Percentiles rank a stretch among this genome's conserved stretches.
Conservation (phyloP, 805 yeast genomes). For the Candida ovalis region DNA sequence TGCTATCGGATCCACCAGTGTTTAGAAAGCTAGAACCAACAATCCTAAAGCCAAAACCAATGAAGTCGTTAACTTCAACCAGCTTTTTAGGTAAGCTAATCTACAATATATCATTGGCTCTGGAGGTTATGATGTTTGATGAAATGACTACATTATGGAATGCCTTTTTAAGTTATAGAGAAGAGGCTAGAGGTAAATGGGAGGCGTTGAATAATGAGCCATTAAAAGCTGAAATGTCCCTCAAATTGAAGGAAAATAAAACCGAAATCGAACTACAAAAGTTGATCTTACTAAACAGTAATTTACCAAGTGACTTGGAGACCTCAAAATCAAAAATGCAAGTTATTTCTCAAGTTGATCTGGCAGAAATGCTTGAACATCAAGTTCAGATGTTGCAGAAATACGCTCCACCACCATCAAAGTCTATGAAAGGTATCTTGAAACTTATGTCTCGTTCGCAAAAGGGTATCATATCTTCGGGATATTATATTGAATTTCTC, state of each 20-base stretch:
- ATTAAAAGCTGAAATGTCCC: background rate
- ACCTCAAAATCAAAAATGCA: constrained; percentile 18
- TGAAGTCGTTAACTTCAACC: constrained; percentile 30
- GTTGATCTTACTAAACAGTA: constrained; percentile 11
- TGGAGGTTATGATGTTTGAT: constrained; percentile 44
- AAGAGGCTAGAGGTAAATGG: constrained; percentile 20
- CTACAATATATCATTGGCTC: constrained; percentile 35
- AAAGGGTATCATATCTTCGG: constrained; percentile 38
- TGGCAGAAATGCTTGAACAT: constrained; percentile 45
- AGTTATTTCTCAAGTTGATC: constrained; percentile 48
- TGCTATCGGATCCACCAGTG: constrained; percentile 30
- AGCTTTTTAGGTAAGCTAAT: constrained; percentile 48
- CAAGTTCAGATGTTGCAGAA: constrained; percentile 52
- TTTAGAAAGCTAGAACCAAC: constrained; percentile 6
- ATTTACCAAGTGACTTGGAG: background rate
- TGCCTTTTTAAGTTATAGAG: constrained; percentile 36
- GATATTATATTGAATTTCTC: constrained; percentile 57
- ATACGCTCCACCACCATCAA: constrained; percentile 48
- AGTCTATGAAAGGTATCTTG: constrained; percentile 39
- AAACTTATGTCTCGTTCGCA: constrained; percentile 45
- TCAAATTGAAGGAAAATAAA: constrained; percentile 9
- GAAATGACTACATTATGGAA: constrained; percentile 41
- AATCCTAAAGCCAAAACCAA: constrained; percentile 19
- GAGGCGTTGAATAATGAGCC: background rate
- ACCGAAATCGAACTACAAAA: constrained; percentile 10